phyloP scores from a whole-genome alignment of 495 filamentous ascomycete genomes.

The Pyrenula aspistea region DNA sequence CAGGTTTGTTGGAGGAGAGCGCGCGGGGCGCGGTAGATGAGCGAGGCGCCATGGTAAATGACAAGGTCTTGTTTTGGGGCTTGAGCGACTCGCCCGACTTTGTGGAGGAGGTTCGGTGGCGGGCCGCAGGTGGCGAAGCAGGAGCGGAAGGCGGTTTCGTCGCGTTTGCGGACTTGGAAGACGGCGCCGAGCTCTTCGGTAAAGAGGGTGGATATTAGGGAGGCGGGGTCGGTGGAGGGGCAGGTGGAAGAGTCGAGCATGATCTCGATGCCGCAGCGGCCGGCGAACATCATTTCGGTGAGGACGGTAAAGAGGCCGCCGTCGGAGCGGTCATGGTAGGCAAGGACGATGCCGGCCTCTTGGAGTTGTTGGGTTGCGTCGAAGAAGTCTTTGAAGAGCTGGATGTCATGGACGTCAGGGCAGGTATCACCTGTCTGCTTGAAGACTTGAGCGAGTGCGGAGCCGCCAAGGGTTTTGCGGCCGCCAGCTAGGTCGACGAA shows the following conservation, averaged over 20 bases:
- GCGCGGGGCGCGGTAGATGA: conserved; percentile 58
- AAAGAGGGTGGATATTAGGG: conserved; percentile 70
- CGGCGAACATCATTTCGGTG: conserved; percentile 97
- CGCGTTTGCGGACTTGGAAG: conserved; percentile 79
- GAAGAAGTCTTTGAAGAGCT: conserved; percentile 81
- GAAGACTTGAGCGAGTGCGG: conserved; percentile 86
- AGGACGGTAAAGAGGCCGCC: conserved; percentile 88
- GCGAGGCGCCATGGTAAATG: conserved; percentile 54
- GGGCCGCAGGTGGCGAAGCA: conserved; percentile 91
- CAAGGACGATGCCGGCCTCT: conserved; percentile 75
- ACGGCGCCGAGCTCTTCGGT: conserved; percentile 96
- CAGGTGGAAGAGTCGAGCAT: conserved; percentile 60
- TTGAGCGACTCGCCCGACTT: conserved; percentile 63
- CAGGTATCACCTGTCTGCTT: conserved; percentile 72
- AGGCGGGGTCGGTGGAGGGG: conserved; percentile 36
- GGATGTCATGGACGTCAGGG: conserved; percentile 73
- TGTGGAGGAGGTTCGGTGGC: conserved; percentile 64
- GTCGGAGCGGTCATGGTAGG: conserved; percentile 90
- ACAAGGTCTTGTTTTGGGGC: conserved; percentile 65
- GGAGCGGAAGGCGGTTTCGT: conserved; percentile 73
- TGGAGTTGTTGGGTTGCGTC: conserved; percentile 81
- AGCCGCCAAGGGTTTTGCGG: conserved; percentile 73
- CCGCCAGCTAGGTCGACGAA: conserved; percentile 81
- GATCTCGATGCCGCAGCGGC: conserved; percentile 77
- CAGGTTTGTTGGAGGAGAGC: conserved; percentile 76